phyloP scores from a whole-genome alignment of 2,329 filamentous ascomycete species.

The Remersonia thermophila region DNA sequence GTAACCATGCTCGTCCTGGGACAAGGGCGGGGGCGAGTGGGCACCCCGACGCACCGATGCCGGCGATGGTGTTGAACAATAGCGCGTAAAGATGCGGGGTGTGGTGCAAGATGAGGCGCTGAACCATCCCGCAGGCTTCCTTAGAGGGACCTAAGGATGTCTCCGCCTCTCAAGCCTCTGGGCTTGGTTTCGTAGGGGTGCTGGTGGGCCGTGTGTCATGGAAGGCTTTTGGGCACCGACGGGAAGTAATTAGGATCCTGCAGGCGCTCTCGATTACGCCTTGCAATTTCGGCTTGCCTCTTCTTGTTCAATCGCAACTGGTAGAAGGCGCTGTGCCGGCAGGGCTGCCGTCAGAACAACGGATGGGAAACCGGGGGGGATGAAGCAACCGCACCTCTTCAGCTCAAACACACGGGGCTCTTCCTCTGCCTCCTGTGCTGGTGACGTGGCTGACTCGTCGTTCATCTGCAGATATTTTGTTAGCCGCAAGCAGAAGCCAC shows the following conservation, averaged over 20 bases:
- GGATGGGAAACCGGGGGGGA: no score
- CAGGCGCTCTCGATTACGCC: slow-evolving; percentile 67
- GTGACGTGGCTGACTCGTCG: slow-evolving; percentile 16
- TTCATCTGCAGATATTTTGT: background rate
- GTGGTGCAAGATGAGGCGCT: no score
- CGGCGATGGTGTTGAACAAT: no score
- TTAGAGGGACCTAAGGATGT: no score
- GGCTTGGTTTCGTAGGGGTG: no score
- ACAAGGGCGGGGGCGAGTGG: no score
- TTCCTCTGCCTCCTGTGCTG: slow-evolving; percentile 43
- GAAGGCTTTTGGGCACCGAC: slow-evolving; percentile 58
- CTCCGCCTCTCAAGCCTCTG: no score
- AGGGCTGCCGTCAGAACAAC: background rate
- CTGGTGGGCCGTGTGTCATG: slow-evolving; percentile 19
- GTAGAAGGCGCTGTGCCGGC: slow-evolving; percentile 59
- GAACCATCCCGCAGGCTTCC: no score
- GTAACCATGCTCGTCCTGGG: no score
- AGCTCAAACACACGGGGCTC: slow-evolving; percentile 73
- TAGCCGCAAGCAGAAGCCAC: background rate
- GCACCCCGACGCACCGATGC: no score
- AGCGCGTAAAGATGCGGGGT: no score
- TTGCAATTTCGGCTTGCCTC: slow-evolving; percentile 65
- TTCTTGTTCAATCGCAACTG: slow-evolving; percentile 73
- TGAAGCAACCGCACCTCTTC: slow-evolving; percentile 46
- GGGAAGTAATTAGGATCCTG: slow-evolving; percentile 73